Base-by-base conservation (phyloP, 31 red algal species). In the Odonthalia washingtoniensis region DNA sequence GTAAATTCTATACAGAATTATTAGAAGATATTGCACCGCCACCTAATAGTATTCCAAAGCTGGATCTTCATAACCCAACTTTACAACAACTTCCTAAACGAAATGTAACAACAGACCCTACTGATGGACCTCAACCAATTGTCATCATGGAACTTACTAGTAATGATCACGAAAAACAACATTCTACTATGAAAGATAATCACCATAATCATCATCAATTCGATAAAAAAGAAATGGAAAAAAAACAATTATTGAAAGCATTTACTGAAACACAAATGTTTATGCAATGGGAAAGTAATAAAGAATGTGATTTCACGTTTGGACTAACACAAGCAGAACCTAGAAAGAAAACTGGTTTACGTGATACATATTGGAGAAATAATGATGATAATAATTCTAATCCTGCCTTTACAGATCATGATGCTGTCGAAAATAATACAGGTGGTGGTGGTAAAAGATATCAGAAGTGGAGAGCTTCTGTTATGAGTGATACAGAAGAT, bases 231-330 rank as follows among this genome's bases (percentile, higher is more conserved):
- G 82, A 85, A 34, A 34, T 45, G 39, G 82, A 85, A 3, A 65
- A 45, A 36, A 67, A 40, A 3, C 68, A 70, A 57, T 40, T 83
- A 1, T 26, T 79, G 1, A 44, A 42, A 9, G 39, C 78, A 0
- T 91, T 91, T 68, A 52, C 30, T 28, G 39, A 77, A 5, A 84
- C 88, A 9, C 80, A 83, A 64, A 83, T 91, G 88, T 91, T 57
- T 36, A 91, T 91, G 79, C 88, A 91, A 31, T 90, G 87, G 87
- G 87, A 82, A 91, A 57, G 61, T 17, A 60, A 65, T 31, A 79
- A 83, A 64, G 41, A 67, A 28, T 39, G 68, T 3, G 80, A 84
- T 49, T 17, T 39, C 32, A 70, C 70, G 6, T 84, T 84, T 69
- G 80, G 80, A 2, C 73, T 91, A 46, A 14, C 62, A 35, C 68